Evolutionary conservation across 176 grass and related monocot genomes (phyloP), one percentile per base, ranked within the genome.

Genomic region (Cenchrus fungigraminus): DNA sequence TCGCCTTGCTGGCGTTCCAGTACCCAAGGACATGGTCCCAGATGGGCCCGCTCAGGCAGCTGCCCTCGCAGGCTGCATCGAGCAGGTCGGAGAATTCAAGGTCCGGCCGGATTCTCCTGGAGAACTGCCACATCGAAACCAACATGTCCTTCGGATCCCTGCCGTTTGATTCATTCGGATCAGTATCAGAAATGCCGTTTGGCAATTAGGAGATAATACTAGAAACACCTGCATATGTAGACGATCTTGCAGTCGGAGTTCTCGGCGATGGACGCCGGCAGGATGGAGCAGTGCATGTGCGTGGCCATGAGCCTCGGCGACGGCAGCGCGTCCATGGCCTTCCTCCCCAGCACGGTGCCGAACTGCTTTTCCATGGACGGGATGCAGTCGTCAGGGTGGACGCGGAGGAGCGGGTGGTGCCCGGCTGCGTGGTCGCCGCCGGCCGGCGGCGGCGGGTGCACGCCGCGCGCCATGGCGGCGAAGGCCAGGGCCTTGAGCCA

Each of bases 11-110:
- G 0, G 55, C 66, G 13, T 53, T 45, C 86, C 71, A 88, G 25
- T 88, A 82, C 4, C 20, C 86, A 0, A 89, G 45, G 40, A 65
- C 42, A 47, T 89, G 86, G 3, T 88, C 79, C 86, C 71, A 88
- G 15, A 69, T 63, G 0, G 86, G 86, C 1, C 85, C 70, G 1
- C 52, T 65, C 45, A 25, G 5, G 8, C 63, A 34, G 17, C 8
- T n/a, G n/a, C 84, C 76, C 5, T 86, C 84, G 32, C 84, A 80
- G 19, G 12, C 67, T 4, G 54, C 2, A 16, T 77, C 56, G 17
- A 77, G 22, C 34, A 77, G 4, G 4, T 42, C 17, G 16, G 17
- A 12, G 54, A 60, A 45, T 0, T 17, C 1, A 4, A 22, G 4
- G 0, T 61, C 34, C 3, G 72, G 72, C 2, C 3, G 29, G 6